Conservation (phyloP, 2,329 filamentous ascomycete species). For the Colletotrichum tropicicola region DNA sequence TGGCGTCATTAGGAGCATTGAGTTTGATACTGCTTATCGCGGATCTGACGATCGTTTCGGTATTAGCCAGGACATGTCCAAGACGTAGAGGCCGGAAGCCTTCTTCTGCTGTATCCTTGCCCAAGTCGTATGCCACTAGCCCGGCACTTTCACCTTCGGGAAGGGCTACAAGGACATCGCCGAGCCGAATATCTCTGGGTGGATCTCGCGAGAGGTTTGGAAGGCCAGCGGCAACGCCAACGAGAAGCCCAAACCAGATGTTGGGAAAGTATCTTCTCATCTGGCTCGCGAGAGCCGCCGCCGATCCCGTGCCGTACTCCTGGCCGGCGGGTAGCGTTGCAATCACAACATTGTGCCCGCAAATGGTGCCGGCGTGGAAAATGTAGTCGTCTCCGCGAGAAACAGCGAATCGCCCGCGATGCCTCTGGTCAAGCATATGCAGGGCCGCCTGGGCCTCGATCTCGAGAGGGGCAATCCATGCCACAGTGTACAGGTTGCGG, state of each 20-base stretch:
- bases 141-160: conserved; percentile 35
- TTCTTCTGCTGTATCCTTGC: conserved; percentile 37
- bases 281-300: conserved; percentile 43
- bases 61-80: conserved; percentile 37
- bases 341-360: conserved; percentile 46
- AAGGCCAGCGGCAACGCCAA: conserved; percentile 46
- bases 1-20: neutral
- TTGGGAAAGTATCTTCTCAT: conserved; percentile 45
- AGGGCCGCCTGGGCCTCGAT: conserved; percentile 47
- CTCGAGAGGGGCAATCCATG: conserved; percentile 47
- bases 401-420: conserved; percentile 41
- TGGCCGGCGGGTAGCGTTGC: conserved; percentile 44
- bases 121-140: conserved; percentile 43
- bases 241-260: conserved; percentile 46
- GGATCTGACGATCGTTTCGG: conserved; percentile 41
- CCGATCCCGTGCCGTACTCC: conserved; percentile 44
- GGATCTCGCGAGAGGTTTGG: conserved; percentile 36
- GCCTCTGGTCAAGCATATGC: conserved; percentile 42
- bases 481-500: conserved; percentile 40
- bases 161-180: conserved; percentile 45
- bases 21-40: conserved; percentile 41
- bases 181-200: conserved; percentile 46
- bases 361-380: conserved; percentile 45
- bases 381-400: conserved; percentile 44
- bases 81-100: conserved; percentile 37